A percentile compares a stretch with the other conserved stretches of the same genome.
Evolutionary conservation across 108 stramenopile genomes (phyloP).

Genomic region (Cyclotella baltica): DNA sequence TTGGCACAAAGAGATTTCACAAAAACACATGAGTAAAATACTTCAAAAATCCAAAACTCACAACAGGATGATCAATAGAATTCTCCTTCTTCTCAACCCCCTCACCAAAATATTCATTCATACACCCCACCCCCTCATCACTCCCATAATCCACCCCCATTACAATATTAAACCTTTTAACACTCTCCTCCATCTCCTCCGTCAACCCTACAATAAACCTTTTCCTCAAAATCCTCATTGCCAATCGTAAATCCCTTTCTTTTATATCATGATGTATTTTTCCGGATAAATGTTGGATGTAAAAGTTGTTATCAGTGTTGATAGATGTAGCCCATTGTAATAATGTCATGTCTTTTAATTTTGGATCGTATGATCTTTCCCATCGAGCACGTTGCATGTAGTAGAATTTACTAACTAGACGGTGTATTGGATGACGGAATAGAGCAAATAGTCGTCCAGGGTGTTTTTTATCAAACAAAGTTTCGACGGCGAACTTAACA

Average conservation of each 20-base stretch:
- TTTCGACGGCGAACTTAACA: conserved; percentile 38
- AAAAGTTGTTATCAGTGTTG: conserved; percentile 7
- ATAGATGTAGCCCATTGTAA: conserved; percentile 48
- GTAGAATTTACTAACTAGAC: conserved; percentile 61
- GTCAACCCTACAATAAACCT: conserved; percentile 24
- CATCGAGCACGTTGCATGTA: conserved; percentile 58
- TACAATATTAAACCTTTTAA: conserved; percentile 16
- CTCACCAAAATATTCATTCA: conserved; percentile 17
- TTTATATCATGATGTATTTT: background rate
- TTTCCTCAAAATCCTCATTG: conserved; percentile 1
- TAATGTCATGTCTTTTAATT: conserved; percentile 49
- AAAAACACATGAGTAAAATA: background rate
- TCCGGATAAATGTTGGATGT: background rate
- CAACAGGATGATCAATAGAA: background rate
- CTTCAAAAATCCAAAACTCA: too few relatives aligned
- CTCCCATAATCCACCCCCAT: conserved; percentile 17
- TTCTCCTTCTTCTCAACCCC: background rate
- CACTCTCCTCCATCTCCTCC: conserved; percentile 34
- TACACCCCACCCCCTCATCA: conserved; percentile 3
- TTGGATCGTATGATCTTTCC: conserved; percentile 58
- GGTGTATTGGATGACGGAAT: conserved; percentile 62
- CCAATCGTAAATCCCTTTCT: conserved; percentile 3
- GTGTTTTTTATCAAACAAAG: conserved; percentile 32
- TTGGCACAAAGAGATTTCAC: too few relatives aligned
- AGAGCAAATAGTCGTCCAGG: conserved; percentile 50